These are phyloP conservation scores for Spiromastix sp. DNA, from an alignment of 2,329 filamentous ascomycete genomes.

Conservation along the genomic window DNA sequence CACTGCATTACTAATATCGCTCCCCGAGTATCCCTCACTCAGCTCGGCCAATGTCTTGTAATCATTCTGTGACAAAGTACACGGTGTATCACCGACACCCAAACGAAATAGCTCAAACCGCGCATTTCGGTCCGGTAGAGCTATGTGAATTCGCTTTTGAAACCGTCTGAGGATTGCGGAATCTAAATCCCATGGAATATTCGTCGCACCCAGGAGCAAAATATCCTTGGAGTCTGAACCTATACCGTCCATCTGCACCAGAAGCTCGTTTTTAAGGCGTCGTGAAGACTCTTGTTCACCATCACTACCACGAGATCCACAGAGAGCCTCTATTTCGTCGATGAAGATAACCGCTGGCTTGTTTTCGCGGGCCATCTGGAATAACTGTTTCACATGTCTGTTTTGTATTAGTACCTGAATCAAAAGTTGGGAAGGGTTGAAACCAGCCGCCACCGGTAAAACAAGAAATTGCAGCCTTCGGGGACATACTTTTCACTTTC, in stretches of 20 bases:
- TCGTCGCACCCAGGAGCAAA: conserved; percentile 88
- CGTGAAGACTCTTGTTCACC: conserved; percentile 95
- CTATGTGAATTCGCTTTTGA: conserved; percentile 92
- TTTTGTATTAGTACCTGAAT: no score
- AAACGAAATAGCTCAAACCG: conserved; percentile 94
- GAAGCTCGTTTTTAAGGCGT: conserved; percentile 95
- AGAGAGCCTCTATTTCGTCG: conserved; percentile 93
- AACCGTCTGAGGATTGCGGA: conserved; percentile 92
- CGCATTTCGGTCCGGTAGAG: conserved; percentile 74
- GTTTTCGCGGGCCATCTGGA: conserved; percentile 96
- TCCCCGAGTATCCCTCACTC: conserved; percentile 90
- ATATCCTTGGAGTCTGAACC: conserved; percentile 92
- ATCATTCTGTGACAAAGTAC: conserved; percentile 66
- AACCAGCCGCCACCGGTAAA: no score
- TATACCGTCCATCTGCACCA: conserved; percentile 98
- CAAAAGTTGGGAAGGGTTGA: no score
- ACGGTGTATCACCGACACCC: conserved; percentile 85
- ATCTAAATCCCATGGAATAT: conserved; percentile 98
- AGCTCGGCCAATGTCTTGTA: conserved; percentile 69
- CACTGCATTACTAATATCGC: conserved; percentile 90
- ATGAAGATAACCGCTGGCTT: conserved; percentile 98
- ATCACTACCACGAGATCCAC: conserved; percentile 81
- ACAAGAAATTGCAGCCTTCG: background rate
- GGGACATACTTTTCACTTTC: conserved; percentile 80
- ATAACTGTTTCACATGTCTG: conserved; percentile 89